phyloP scores from a whole-genome alignment of 2,329 filamentous ascomycete species.

The Xylariaceae sp. region DNA sequence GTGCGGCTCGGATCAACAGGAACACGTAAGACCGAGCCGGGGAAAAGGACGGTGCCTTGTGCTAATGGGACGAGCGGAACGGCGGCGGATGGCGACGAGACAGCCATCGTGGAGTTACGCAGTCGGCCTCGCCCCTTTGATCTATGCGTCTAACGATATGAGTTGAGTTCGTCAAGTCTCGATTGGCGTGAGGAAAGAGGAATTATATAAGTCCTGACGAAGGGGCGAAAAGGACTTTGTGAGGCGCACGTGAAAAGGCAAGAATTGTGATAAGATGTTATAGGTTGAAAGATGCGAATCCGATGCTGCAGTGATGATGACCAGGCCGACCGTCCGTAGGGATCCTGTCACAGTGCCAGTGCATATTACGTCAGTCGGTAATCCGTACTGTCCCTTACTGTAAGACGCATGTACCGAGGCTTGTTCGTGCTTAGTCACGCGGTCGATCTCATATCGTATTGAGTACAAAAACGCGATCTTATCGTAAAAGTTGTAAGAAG shows the following conservation, averaged over 20 bases:
- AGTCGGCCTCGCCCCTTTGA: neutral
- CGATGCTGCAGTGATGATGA: neutral
- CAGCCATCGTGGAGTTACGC: conserved; percentile 26
- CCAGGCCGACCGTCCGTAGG: neutral
- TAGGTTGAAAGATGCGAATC: neutral
- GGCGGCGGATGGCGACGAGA: conserved; percentile 36
- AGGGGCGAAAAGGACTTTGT: neutral
- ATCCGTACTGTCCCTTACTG: neutral
- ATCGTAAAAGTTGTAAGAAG: no score
- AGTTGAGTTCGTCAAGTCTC: neutral
- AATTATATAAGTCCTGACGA: neutral
- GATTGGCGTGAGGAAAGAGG: neutral
- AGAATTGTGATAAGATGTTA: neutral
- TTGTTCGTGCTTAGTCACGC: neutral
- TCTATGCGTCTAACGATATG: neutral
- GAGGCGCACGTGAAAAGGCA: conserved; percentile 5
- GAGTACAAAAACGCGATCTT: no score
- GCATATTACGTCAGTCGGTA: neutral
- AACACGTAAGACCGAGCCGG: conserved; percentile 79
- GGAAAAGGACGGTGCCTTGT: conserved; percentile 74
- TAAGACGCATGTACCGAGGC: neutral
- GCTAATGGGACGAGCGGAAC: conserved; percentile 80
- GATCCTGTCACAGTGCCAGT: neutral
- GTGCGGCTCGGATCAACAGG: conserved; percentile 72
- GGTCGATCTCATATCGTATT: neutral